These are phyloP conservation scores for Dryadomyces quercus-mongolicae DNA, from an alignment of 2,329 filamentous ascomycete species.

Conservation along the genomic window DNA sequence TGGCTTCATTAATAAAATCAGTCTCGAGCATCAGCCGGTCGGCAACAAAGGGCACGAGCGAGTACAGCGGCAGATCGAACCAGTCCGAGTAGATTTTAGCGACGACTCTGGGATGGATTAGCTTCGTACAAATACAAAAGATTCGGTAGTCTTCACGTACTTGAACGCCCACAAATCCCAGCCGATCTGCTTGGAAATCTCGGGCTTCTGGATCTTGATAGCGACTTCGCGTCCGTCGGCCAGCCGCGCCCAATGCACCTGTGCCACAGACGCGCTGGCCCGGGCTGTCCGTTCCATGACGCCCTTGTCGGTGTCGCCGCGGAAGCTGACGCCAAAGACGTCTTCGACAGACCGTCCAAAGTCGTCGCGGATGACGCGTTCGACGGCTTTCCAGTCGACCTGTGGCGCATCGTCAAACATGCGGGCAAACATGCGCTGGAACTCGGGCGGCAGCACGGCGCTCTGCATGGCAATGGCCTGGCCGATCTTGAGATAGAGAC, in stretches of 20 bases:
- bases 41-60: constrained; percentile 80
- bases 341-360: constrained; percentile 79
- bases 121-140: background rate
- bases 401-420: constrained; percentile 99
- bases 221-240: constrained; percentile 84
- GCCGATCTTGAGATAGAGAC: constrained; percentile 92
- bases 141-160: constrained; percentile 36
- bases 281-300: constrained; percentile 48
- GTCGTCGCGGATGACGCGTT: constrained; percentile 75
- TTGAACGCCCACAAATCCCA: constrained; percentile 97
- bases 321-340: constrained; percentile 82
- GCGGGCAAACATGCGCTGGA: constrained; percentile 86
- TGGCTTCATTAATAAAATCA: constrained; percentile 84
- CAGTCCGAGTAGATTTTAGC: constrained; percentile 70
- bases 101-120: constrained; percentile 41
- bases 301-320: constrained; percentile 49
- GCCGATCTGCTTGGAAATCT: constrained; percentile 80
- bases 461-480: constrained; percentile 98
- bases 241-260: constrained; percentile 89
- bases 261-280: constrained; percentile 83
- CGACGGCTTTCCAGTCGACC: constrained; percentile 75
- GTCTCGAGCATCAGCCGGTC: constrained; percentile 89
- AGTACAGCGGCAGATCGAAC: constrained; percentile 91
- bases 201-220: constrained; percentile 91
- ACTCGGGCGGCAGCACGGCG: constrained; percentile 83